A percentile compares a stretch with the other conserved stretches of the same genome.
phyloP scores from a whole-genome alignment of 1,284 basidiomycete species.

The Microbotryomycetes sp. region DNA sequence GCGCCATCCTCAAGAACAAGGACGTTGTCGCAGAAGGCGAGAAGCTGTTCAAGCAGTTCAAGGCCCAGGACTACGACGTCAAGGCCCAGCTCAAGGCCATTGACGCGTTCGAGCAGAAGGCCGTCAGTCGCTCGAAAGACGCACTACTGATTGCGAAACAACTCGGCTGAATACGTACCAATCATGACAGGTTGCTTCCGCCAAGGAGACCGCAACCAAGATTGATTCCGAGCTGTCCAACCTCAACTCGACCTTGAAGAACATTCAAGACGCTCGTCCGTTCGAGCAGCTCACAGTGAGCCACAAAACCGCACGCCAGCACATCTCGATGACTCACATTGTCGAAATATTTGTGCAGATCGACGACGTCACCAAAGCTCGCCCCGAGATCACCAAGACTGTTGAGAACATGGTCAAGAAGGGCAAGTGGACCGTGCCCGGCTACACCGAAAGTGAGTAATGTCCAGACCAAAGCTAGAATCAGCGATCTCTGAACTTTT shows the following conservation, averaged over 20 bases:
- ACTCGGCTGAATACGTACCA: too few species aligned
- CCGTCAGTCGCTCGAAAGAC: conserved; percentile 56
- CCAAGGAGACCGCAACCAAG: conserved; percentile 82
- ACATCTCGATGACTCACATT: not conserved
- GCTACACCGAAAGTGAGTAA: conserved; percentile 48
- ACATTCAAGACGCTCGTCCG: conserved; percentile 95
- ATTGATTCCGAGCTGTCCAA: conserved; percentile 88
- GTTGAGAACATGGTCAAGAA: conserved; percentile 98
- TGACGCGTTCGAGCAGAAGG: conserved; percentile 93
- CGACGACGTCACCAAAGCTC: conserved; percentile 83
- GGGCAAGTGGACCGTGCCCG: conserved; percentile 97
- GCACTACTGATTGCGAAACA: too few species aligned
- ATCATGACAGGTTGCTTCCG: conserved; percentile 65
- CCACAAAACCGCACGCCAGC: too few species aligned
- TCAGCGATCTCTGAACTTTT: not conserved
- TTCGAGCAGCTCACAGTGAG: conserved; percentile 92
- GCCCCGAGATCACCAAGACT: conserved; percentile 84
- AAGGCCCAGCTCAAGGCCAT: conserved; percentile 87
- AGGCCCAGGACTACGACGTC: conserved; percentile 95
- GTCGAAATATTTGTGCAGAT: conserved; percentile 50
- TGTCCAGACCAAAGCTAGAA: not conserved
- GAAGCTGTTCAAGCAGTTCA: conserved; percentile 82
- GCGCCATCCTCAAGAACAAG: conserved; percentile 84
- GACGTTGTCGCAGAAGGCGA: conserved; percentile 86
- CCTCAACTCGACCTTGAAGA: conserved; percentile 86